Evolutionary conservation across 805 yeast species (phyloP), one percentile per base, ranked within the genome.

Genomic region (Ogataea thermomethanolica): DNA sequence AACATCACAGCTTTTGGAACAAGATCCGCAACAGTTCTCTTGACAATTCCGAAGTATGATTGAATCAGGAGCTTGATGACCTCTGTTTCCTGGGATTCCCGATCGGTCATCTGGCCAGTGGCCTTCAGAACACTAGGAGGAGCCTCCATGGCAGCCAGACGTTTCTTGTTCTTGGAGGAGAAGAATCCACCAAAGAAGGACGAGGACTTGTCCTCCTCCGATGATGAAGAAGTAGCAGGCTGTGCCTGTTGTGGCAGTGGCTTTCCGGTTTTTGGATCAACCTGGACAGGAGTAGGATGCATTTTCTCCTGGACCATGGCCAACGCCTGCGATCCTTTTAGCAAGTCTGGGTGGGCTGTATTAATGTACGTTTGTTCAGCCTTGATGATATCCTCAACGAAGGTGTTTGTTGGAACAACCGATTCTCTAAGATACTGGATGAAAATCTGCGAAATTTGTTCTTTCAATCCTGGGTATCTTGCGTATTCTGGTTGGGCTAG

Each of bases 101-200:
- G 81, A 63, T 93, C 99, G 12, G 95, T 81, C 85, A 93, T 75
- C 29, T 80, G 75, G 35, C 97, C 96, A 14, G 91, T 79, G 7
- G 98, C 98, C 63, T 90, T 84, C 57, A 91, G 77, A 5, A 89
- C 90, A 25, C 95, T 79, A 29, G 99, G 99, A 35, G 99, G 99
- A 3, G 98, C 91, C 65, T 91, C 99, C 91, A 91, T 85, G 13
- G 87, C 81, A 22, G 95, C 97, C 55, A 90, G 73, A 66, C 93
- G 82, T 76, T 90, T 90, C 69, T 90, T 93, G 64, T 88, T 88
- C 67, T 89, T 90, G 4, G 91, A 78, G 8, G 90, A 79, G 66
- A 93, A 93, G 61, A 93, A 91, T 0, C 96, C 95, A 39, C 97
- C 96, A 63, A 93, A 93, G 68, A 91, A 93, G 5, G 97, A 95